Conservation (phyloP, 192 early-diverging fungal genomes). For the Funneliformis geosporum region DNA sequence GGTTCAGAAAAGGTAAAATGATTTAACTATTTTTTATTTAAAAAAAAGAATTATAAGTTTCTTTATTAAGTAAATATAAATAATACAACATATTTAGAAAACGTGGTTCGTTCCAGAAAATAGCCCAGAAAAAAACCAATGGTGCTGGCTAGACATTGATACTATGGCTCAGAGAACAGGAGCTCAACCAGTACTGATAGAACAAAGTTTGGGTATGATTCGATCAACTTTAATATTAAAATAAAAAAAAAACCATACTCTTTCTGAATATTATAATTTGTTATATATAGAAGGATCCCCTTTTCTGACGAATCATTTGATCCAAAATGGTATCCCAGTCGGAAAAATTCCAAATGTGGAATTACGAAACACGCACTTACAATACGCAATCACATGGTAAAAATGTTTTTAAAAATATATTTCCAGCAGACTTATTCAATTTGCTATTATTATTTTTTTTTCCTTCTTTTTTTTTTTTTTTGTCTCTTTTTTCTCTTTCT, state of each 20-base stretch:
- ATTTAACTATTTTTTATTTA: background rate
- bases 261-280: constrained; percentile 19
- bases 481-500: background rate
- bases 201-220: constrained; percentile 62
- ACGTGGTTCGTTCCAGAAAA: constrained; percentile 53
- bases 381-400: constrained; percentile 92
- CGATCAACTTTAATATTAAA: constrained; percentile 23
- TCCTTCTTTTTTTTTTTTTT: background rate
- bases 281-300: constrained; percentile 40
- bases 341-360: constrained; percentile 71
- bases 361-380: constrained; percentile 82
- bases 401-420: background rate
- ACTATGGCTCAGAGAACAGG: constrained; percentile 69
- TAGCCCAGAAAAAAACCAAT: constrained; percentile 68
- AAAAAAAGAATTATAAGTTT: background rate
- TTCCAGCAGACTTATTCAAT: background rate
- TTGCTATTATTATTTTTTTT: constrained; percentile 18
- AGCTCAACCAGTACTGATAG: constrained; percentile 74
- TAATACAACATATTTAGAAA: constrained; percentile 15
- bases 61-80: background rate
- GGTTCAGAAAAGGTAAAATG: constrained; percentile 53
- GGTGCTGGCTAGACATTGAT: constrained; percentile 80
- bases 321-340: constrained; percentile 68
- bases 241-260: constrained; percentile 18
- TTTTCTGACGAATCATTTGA: constrained; percentile 49